phyloP scores from a whole-genome alignment of 495 filamentous ascomycete species.

The Lophium mytilinum region DNA sequence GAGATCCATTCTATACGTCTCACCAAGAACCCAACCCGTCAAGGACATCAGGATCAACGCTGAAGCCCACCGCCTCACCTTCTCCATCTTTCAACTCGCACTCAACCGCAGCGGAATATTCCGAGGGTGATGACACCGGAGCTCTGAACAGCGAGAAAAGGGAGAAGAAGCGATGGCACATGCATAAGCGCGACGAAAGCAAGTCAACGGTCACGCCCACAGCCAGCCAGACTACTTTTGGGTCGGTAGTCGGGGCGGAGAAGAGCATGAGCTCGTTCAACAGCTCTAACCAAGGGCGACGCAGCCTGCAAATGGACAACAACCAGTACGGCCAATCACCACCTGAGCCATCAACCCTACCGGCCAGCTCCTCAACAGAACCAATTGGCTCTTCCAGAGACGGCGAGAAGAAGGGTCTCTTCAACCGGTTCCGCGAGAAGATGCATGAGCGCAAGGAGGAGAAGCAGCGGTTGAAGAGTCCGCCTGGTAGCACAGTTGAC shows the following conservation, averaged over 20 bases:
- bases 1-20: slow-evolving; percentile 4
- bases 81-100: slow-evolving; percentile 61
- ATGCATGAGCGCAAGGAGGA: slow-evolving; percentile 64
- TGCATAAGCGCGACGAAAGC: slow-evolving; percentile 22
- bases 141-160: slow-evolving; percentile 32
- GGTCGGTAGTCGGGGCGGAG: slow-evolving; percentile 55
- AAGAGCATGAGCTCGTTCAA: slow-evolving; percentile 65
- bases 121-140: slow-evolving; percentile 64
- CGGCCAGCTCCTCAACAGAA: not conserved
- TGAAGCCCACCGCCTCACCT: slow-evolving; percentile 55
- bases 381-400: slow-evolving; percentile 32
- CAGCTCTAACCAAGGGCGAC: slow-evolving; percentile 37
- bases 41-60: slow-evolving; percentile 39
- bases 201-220: slow-evolving; percentile 14
- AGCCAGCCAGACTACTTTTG: slow-evolving; percentile 37
- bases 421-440: slow-evolving; percentile 80
- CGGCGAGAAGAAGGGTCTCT: slow-evolving; percentile 58
- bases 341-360: slow-evolving; percentile 3
- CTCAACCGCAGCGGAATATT: slow-evolving; percentile 69
- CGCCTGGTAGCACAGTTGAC: slow-evolving; percentile 30
- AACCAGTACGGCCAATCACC: slow-evolving; percentile 26
- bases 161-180: slow-evolving; percentile 13
- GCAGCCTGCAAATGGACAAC: slow-evolving; percentile 51
- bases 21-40: slow-evolving; percentile 15
- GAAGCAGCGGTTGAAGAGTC: slow-evolving; percentile 49